Base-by-base conservation (phyloP, 2,329 filamentous ascomycete genomes). In the Penicillium sp. region DNA sequence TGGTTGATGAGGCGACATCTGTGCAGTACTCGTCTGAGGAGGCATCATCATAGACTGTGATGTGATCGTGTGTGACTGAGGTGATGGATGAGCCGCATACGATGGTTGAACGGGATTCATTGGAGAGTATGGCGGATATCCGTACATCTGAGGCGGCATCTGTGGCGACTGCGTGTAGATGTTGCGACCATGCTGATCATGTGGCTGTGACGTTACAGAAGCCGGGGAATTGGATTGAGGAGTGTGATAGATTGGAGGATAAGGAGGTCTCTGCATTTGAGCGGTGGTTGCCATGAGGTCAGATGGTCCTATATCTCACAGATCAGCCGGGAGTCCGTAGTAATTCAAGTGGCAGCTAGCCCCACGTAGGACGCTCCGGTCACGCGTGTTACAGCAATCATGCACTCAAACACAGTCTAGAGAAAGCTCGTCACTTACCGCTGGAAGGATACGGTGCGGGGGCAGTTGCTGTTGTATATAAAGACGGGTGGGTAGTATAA, bases 141-240 rank as follows among this genome's bases (percentile, higher is more conserved):
- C 88, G 81, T 97, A 96, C 85, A 96, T 92, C 35, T 89, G 87
- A 65, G 90, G 90, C 67, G 91, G 85, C 76, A 96, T 85, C 75
- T 95, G 91, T 55, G 89, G 86, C 50, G 89, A 88, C 69, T 93
- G 90, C 35, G 86, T 88, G 76, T 97, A 98, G 72, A 98, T 85
- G 68, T 87, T 88, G 66, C 93, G 84, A 56, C 80, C 82, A 78
- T 96, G 91, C 71, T 93, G 91, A 72, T 98, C 93, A 77, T 96
- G 92, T 55, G 87, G 85, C 57, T 92, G 91, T 33, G 93, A 97
- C 62, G 93, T 90, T 68, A 97, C 93, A 50, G 93, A 96, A 39
- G 92, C 91, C 49, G 93, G 93, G 54, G 93, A 96, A 77, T 93
- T 96, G 55, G 93, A 96, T 79, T 97, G 93, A 54, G 93, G 92